Evolutionary conservation across 1,284 basidiomycete genomes (phyloP), one percentile per base, ranked within the genome.

Genomic region (Ustilago curta): DNA sequence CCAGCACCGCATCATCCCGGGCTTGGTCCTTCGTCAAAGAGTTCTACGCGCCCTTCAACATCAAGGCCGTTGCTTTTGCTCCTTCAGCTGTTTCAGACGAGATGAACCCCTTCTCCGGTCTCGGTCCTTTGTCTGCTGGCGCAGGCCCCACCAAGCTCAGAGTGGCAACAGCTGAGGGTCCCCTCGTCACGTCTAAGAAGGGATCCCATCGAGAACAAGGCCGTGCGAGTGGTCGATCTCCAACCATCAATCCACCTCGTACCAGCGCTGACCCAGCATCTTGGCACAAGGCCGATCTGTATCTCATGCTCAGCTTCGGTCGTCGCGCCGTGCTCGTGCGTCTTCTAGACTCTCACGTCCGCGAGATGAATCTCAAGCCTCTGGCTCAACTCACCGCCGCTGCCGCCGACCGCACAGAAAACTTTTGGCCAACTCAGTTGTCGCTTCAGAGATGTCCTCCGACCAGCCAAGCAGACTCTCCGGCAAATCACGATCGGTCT

Each of bases 1-100:
- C 76, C 2, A 59, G 45, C 31, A n/a, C 43, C n/a, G 66, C 57
- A 3, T 42, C 57, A 6, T 43, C 60, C 16, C 61, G 78, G 2
- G 73, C 78, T 31, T 80, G 76, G 77, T 68, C 70, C 14, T 77
- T 68, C 23, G 53, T 80, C 23, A 75, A 76, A 43, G 77, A 80
- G 52, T 63, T 78, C 18, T 80, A 78, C 40, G 71, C 73, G 8
- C 78, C 78, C 8, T 70, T 73, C 32, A 55, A 69, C 5, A 58
- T 72, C 50, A 77, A 77, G 39, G 70, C 70, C 7, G 67, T 76
- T 27, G 54, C 73, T 4, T 77, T 79, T 43, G 64, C 71, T 3
- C 70, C 70, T 5, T 60, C 64, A 21, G 52, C 63, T 12, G 73
- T 75, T 6, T 52, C 69, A 8, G 73, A 71, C 27, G 43, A 43